Evolutionary conservation across 2,329 filamentous ascomycete species (phyloP).

Genomic region (Fusarium hostae): DNA sequence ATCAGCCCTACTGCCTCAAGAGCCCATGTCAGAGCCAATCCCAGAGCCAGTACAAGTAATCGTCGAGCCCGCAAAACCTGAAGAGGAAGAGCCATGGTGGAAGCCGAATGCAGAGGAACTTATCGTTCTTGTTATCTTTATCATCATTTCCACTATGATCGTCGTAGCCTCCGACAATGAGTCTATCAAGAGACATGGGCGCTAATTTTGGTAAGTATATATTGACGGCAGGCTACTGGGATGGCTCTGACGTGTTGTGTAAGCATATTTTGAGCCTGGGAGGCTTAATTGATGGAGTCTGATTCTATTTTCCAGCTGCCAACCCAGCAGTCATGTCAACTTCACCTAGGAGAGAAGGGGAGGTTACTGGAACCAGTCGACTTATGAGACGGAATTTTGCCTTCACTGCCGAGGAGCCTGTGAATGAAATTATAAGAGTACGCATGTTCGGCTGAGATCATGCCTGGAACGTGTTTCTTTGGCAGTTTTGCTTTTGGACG

Average conservation of each 20-base stretch:
- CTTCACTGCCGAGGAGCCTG: background rate
- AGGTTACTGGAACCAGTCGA: background rate
- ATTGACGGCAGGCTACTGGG: background rate
- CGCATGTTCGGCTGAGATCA: background rate
- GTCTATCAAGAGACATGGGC: no score
- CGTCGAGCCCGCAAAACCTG: background rate
- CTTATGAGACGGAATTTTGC: rapidly evolving
- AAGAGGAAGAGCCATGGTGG: no score
- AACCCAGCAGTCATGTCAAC: no score
- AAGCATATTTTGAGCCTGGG: background rate
- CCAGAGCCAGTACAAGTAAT: no score
- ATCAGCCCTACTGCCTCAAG: background rate
- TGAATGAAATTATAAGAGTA: background rate
- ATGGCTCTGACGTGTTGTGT: background rate
- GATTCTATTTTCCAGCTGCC: background rate
- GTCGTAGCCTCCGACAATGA: background rate
- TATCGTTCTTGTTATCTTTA: background rate
- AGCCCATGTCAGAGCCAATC: background rate
- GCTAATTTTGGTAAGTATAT: background rate
- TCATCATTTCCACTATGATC: background rate
- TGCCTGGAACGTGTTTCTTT: background rate
- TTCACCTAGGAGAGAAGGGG: background rate
- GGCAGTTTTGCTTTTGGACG: rapidly evolving
- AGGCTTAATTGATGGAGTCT: no score
- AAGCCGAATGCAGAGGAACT: background rate